phyloP scores from a whole-genome alignment of 371 early-diverging fungal species.

The Basidiobolus heterosporus region DNA sequence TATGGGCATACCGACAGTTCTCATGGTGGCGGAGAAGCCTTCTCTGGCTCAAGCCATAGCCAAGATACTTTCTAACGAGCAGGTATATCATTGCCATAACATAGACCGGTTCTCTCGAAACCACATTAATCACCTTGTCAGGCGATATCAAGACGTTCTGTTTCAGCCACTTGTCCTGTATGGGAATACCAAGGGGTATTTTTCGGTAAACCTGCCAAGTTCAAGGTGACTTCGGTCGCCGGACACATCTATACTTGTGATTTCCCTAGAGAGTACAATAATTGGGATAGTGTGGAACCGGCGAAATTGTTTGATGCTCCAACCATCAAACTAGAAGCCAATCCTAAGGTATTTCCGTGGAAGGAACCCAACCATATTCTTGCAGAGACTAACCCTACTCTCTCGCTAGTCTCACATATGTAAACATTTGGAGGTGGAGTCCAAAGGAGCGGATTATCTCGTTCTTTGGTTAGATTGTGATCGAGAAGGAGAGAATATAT shows the following conservation, averaged over 20 bases:
- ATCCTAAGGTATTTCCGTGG: slow-evolving; percentile 15
- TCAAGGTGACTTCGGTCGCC: too few species aligned
- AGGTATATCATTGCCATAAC: too few species aligned
- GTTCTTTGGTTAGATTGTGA: slow-evolving; percentile 99
- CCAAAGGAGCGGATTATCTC: slow-evolving; percentile 41
- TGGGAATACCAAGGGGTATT: too few species aligned
- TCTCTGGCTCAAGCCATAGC: slow-evolving; percentile 89
- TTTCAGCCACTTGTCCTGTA: too few species aligned
- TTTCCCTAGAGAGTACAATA: slow-evolving; percentile 26
- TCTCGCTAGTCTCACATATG: slow-evolving; percentile 10
- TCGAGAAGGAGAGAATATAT: slow-evolving; percentile 98
- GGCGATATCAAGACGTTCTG: too few species aligned
- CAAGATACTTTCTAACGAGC: slow-evolving; percentile 44
- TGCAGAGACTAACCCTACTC: not conserved
- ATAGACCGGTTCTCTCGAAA: too few species aligned
- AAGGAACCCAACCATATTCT: not conserved
- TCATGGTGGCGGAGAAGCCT: slow-evolving; percentile 93
- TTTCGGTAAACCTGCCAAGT: too few species aligned
- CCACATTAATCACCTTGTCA: too few species aligned
- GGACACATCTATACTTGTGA: slow-evolving; percentile 11
- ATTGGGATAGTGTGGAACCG: slow-evolving; percentile 25
- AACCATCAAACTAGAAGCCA: slow-evolving; percentile 22
- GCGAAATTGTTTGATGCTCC: slow-evolving; percentile 19
- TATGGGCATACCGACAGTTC: too few species aligned
- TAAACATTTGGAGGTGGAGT: slow-evolving; percentile 43